Percentiles rank a stretch among this genome's conserved stretches.
phyloP scores from a whole-genome alignment of 495 filamentous ascomycete species.

The Trichoderma virens region DNA sequence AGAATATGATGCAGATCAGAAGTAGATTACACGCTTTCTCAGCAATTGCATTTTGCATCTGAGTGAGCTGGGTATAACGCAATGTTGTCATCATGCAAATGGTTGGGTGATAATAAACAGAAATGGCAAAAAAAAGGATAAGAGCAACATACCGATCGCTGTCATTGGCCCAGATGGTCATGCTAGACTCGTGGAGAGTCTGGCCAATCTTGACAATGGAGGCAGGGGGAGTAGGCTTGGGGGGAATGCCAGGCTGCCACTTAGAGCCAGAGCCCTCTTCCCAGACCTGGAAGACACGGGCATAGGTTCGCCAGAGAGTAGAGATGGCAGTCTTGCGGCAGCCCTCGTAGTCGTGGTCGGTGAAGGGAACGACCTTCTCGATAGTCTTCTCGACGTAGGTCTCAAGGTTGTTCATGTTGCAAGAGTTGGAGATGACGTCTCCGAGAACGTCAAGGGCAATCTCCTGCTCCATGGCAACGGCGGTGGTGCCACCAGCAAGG shows the following conservation, averaged over 20 bases:
- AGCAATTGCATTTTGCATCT: constrained; percentile 82
- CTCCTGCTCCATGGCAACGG: constrained; percentile 91
- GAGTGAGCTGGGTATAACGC: constrained; percentile 99
- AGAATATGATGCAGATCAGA: constrained; percentile 13
- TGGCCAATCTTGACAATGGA: constrained; percentile 82
- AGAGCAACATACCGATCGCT: constrained; percentile 69
- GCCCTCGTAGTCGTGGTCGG: constrained; percentile 87
- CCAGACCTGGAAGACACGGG: constrained; percentile 78
- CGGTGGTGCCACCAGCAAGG: constrained; percentile 60
- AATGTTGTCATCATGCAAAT: constrained; percentile 68
- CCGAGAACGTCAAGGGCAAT: constrained; percentile 92
- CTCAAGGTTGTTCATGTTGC: constrained; percentile 60
- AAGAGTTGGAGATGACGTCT: constrained; percentile 81
- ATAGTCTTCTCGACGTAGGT: constrained; percentile 83
- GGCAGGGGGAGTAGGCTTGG: constrained; percentile 65
- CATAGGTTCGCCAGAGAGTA: constrained; percentile 88
- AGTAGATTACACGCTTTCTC: constrained; percentile 64
- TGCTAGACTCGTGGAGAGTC: constrained; percentile 74
- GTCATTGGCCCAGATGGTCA: constrained; percentile 82
- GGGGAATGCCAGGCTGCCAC: constrained; percentile 83
- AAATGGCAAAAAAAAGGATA: constrained; percentile 15
- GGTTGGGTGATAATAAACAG: constrained; percentile 15
- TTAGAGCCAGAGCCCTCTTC: constrained; percentile 71
- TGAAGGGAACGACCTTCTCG: constrained; percentile 67
- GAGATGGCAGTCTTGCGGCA: constrained; percentile 83